These are phyloP conservation scores for Nematodospora valgi DNA, from an alignment of 805 yeast genomes.

Conservation along the genomic window DNA sequence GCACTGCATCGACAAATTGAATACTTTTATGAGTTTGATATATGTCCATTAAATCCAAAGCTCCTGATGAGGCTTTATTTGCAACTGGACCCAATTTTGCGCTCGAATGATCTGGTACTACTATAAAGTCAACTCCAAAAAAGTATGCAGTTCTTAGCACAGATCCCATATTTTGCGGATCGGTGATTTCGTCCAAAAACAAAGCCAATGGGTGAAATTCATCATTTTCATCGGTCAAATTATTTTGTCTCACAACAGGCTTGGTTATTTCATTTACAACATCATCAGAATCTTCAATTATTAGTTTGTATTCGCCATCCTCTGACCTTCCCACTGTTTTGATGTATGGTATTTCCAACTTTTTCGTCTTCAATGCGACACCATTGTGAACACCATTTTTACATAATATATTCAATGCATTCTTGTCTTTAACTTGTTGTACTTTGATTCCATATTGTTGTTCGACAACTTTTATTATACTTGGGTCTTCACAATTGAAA, in stretches of 20 bases:
- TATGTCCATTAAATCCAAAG: conserved; percentile 69
- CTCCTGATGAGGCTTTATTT: conserved; percentile 80
- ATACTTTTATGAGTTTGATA: conserved; percentile 58
- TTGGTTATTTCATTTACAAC: conserved; percentile 9
- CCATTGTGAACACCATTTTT: conserved; percentile 79
- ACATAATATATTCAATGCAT: conserved; percentile 58
- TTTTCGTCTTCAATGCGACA: conserved; percentile 64
- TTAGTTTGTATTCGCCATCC: conserved; percentile 13
- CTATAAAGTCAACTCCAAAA: conserved; percentile 78
- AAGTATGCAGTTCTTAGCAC: conserved; percentile 75
- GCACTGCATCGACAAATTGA: conserved; percentile 55
- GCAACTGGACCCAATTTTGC: conserved; percentile 77
- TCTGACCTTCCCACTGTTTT: conserved; percentile 25
- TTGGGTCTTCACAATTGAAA: conserved; percentile 36
- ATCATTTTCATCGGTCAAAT: neutral
- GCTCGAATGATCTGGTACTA: conserved; percentile 64
- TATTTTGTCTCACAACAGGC: conserved; percentile 13
- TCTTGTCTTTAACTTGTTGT: conserved; percentile 36
- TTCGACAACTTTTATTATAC: conserved; percentile 47
- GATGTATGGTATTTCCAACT: conserved; percentile 36
- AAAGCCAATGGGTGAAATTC: conserved; percentile 57
- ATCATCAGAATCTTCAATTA: conserved; percentile 17
- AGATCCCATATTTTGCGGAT: conserved; percentile 87
- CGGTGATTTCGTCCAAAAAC: conserved; percentile 75
- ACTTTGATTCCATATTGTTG: conserved; percentile 34